These are phyloP conservation scores for Fraxinus cuspidata DNA, from an alignment of 257 asterid species.

Conservation along the genomic window DNA sequence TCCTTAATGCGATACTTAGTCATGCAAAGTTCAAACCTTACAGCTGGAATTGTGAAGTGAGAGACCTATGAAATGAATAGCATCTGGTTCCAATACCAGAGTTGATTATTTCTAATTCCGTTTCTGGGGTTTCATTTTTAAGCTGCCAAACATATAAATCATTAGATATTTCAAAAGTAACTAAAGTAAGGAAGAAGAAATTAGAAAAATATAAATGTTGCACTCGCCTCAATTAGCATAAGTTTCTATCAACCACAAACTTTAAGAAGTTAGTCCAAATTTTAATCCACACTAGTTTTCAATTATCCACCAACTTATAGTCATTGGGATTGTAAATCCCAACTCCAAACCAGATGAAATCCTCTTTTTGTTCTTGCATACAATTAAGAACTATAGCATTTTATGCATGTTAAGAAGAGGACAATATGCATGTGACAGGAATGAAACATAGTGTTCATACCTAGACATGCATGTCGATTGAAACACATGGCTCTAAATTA, in stretches of 20 bases:
- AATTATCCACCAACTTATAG: not conserved
- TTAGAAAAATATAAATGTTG: not conserved
- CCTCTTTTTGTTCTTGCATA: not conserved
- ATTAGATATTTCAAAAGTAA: not conserved
- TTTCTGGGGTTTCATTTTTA: not conserved
- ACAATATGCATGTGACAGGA: not conserved
- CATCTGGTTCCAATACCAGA: not conserved
- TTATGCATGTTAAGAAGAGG: not conserved
- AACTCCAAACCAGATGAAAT: conserved; percentile 5
- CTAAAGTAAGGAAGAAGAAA: not conserved
- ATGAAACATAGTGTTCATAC: not conserved
- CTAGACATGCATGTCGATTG: not conserved
- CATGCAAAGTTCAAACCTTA: not conserved
- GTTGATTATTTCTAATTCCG: not conserved
- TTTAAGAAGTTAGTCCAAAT: not conserved
- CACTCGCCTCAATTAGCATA: not conserved
- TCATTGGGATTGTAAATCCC: not conserved
- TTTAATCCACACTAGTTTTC: not conserved
- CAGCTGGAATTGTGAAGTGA: not conserved
- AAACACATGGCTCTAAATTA: not conserved
- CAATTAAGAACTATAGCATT: not conserved
- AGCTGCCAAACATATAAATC: not conserved
- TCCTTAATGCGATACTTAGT: not conserved
- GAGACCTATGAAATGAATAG: not conserved
- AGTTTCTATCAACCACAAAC: not conserved